These are phyloP conservation scores for Komagataella kurtzmanii DNA, from an alignment of 805 yeast species.

Conservation along the genomic window DNA sequence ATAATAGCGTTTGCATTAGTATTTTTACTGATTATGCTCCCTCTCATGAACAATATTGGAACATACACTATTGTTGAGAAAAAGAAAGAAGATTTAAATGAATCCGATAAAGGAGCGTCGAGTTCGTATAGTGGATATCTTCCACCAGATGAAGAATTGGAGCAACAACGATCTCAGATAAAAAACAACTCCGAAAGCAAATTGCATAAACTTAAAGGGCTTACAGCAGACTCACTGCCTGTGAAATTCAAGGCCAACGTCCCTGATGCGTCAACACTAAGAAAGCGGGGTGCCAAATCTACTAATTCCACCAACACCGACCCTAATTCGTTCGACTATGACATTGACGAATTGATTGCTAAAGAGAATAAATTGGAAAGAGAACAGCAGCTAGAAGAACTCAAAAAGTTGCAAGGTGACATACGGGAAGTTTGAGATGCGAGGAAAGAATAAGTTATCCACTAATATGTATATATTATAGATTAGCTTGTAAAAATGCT, in stretches of 20 bases:
- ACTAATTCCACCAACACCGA: constrained; percentile 1
- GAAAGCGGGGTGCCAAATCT: constrained; percentile 5
- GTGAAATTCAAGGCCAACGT: constrained; percentile 10
- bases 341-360: constrained; percentile 30
- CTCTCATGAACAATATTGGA: constrained; percentile 5
- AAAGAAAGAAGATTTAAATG: not conserved
- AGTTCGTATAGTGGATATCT: constrained; percentile 1
- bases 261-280: constrained; percentile 8
- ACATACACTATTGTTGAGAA: constrained; percentile 4
- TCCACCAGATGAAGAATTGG: constrained; percentile 16
- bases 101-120: not conserved
- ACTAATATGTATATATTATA: not conserved
- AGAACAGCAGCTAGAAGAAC: constrained; percentile 3
- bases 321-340: constrained; percentile 28
- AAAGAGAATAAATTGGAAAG: constrained; percentile 17
- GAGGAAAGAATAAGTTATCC: not conserved
- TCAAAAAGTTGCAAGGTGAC: not conserved
- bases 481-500: not conserved
- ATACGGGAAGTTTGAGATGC: not conserved
- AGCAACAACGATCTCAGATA: not conserved
- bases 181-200: not conserved
- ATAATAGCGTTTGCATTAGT: constrained; percentile 1
- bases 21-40: constrained; percentile 1
- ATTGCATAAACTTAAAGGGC: constrained; percentile 7
- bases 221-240: constrained; percentile 17